Evolutionary conservation across 202 grass and related monocot genomes (phyloP), one percentile per base, ranked within the genome.

Genomic region (Saccharum hybrid): DNA sequence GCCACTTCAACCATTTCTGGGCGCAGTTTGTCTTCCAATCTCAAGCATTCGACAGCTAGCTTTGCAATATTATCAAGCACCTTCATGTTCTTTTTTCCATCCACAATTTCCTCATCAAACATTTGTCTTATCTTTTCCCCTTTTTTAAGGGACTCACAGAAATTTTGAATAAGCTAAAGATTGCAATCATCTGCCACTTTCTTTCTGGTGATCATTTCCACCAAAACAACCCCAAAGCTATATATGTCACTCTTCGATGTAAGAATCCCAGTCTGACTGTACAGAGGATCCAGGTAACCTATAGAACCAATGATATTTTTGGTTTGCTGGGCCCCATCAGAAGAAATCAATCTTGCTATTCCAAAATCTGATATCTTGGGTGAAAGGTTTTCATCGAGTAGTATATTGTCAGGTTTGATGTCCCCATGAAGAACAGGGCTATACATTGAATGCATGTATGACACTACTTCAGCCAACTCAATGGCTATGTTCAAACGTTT

Each of bases 361-460:
- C 26, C 26, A 26, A 26, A 26, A 26, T 26, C 26, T 26, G 26
- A 26, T 26, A 26, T 26, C 26, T 26, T 26, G 0, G 62, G 72
- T 0, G 4, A 0, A 10, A 57, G 19, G 30, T 74, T 26, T 82
- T 65, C 41, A 23, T 82, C 41, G 0, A 64, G 12, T 4, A 82
- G 41, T 73, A 82, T 74, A 74, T 82, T 82, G 5, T 30, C 56
- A 26, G 80, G 80, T 51, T 73, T 82, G 19, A 82, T 73, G 4
- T 82, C 69, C 15, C 57, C 80, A 64, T 74, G 80, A 82, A 82
- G 80, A 37, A 82, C 57, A 36, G 56, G 80, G 72, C 57, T 73
- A 63, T 63, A 64, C 80, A 82, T 63, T 2, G 80, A 82, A 64
- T 83, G 81, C 62, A 75, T 83, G 10, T 15, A 42, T 1, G 8